Evolutionary conservation across 2,329 filamentous ascomycete species (phyloP).

Genomic region (Fusarium duplospermum): DNA sequence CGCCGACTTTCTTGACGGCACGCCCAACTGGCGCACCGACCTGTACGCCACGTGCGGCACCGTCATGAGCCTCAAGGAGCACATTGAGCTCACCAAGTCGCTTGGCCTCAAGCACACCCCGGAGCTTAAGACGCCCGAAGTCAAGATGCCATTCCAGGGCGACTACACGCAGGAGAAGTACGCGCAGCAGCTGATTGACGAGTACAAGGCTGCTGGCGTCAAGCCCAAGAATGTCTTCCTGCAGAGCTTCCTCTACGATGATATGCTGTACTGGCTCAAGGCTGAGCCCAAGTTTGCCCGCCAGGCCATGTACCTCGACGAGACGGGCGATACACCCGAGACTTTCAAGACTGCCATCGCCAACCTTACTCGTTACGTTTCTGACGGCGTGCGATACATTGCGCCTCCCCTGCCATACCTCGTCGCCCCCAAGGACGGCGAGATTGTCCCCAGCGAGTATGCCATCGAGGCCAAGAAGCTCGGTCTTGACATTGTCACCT

Average conservation of each 20-base stretch:
- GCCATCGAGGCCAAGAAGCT: constrained; percentile 69
- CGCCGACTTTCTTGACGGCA: constrained; percentile 68
- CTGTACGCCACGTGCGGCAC: constrained; percentile 73
- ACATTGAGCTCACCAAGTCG: constrained; percentile 68
- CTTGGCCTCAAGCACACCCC: constrained; percentile 73
- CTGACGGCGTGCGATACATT: constrained; percentile 70
- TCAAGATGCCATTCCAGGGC: constrained; percentile 76
- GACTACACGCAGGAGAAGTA: constrained; percentile 74
- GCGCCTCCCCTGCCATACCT: constrained; percentile 73
- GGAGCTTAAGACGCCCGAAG: constrained; percentile 74
- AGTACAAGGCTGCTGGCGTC: constrained; percentile 66
- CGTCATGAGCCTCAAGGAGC: constrained; percentile 70
- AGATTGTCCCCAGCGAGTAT: constrained; percentile 73
- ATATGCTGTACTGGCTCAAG: constrained; percentile 75
- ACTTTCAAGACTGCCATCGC: constrained; percentile 66
- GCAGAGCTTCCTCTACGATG: constrained; percentile 74
- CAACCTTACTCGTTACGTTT: constrained; percentile 66
- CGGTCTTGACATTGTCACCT: constrained; percentile 74
- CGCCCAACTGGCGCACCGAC: constrained; percentile 72
- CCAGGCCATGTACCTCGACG: constrained; percentile 74
- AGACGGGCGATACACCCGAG: constrained; percentile 65
- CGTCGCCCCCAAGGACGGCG: constrained; percentile 61
- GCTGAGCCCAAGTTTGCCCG: constrained; percentile 69
- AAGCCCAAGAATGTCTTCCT: constrained; percentile 66
- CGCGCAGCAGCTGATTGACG: constrained; percentile 73